A percentile compares a stretch with the other conserved stretches of the same genome.
These are phyloP conservation scores for Periconia sp. DNA, from an alignment of 2,329 filamentous ascomycete genomes.

Conservation along the genomic window DNA sequence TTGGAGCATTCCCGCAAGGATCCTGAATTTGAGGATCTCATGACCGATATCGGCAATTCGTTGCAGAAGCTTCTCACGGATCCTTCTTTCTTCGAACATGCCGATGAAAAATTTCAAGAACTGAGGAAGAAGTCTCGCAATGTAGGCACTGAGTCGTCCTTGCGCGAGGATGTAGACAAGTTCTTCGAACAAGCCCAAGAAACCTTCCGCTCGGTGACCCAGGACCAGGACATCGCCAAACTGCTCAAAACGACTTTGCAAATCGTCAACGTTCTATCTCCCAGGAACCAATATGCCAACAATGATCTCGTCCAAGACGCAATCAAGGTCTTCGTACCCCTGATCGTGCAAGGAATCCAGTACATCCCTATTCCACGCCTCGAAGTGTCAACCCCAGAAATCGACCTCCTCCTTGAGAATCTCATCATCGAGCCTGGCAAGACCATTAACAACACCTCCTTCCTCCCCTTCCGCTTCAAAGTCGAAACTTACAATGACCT, in stretches of 20 bases:
- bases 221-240: constrained; percentile 72
- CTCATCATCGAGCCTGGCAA: constrained; percentile 84
- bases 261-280: constrained; percentile 70
- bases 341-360: constrained; percentile 75
- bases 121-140: constrained; percentile 59
- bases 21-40: constrained; percentile 77
- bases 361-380: constrained; percentile 87
- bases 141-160: constrained; percentile 65
- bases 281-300: constrained; percentile 65
- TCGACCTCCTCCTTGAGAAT: constrained; percentile 88
- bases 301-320: constrained; percentile 72
- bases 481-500: constrained; percentile 84
- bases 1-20: constrained; percentile 74
- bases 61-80: constrained; percentile 82
- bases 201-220: constrained; percentile 68
- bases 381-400: constrained; percentile 80
- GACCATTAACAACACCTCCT: constrained; percentile 83
- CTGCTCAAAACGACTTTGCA: constrained; percentile 68
- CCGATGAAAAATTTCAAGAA: constrained; percentile 65
- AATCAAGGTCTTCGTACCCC: constrained; percentile 78
- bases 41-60: constrained; percentile 71
- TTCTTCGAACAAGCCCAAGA: constrained; percentile 69
- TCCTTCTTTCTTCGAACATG: constrained; percentile 80
- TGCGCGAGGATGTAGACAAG: constrained; percentile 72
- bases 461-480: constrained; percentile 81